phyloP scores from a whole-genome alignment of 805 yeast species.

The Pichia paraexigua region DNA sequence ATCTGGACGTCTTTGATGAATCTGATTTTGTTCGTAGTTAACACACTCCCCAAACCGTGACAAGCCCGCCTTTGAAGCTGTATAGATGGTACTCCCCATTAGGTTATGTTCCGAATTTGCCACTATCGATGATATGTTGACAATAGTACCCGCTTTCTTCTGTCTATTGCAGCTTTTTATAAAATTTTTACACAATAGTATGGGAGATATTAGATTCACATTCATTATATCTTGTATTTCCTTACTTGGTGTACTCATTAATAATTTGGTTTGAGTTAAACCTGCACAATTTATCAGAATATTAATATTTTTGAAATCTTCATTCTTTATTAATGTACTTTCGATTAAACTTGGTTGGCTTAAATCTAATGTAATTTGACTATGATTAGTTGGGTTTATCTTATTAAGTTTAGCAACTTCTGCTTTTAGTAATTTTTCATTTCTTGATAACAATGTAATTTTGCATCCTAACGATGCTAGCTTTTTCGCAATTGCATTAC shows the following conservation, averaged over 20 bases:
- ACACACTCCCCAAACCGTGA: background rate
- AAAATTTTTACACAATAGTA: slow-evolving; percentile 47
- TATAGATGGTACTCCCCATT: background rate
- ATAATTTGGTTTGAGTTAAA: slow-evolving; percentile 45
- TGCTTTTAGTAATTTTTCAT: slow-evolving; percentile 29
- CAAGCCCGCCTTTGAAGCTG: background rate
- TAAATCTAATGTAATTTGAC: slow-evolving; percentile 30
- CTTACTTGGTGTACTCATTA: slow-evolving; percentile 34
- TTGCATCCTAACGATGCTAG: slow-evolving; percentile 46
- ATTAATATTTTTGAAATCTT: slow-evolving; percentile 30
- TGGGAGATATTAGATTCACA: slow-evolving; percentile 55
- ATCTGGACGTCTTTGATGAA: slow-evolving; percentile 16
- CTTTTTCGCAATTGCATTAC: slow-evolving; percentile 43
- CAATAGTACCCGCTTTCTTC: slow-evolving; percentile 24
- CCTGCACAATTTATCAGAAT: slow-evolving; percentile 65
- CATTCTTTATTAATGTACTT: slow-evolving; percentile 9
- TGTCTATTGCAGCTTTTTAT: slow-evolving; percentile 19
- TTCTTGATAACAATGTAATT: slow-evolving; percentile 45
- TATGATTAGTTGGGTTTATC: slow-evolving; percentile 22
- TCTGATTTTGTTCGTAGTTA: slow-evolving; percentile 47
- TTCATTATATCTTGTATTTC: slow-evolving; percentile 40
- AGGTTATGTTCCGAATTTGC: slow-evolving; percentile 28
- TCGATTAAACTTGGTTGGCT: slow-evolving; percentile 12
- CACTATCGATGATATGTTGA: slow-evolving; percentile 63
- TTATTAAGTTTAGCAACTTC: slow-evolving; percentile 17